A percentile compares a stretch with the other conserved stretches of the same genome.
Evolutionary conservation across 1,284 basidiomycete species (phyloP).

Genomic region (Mycena sp.): DNA sequence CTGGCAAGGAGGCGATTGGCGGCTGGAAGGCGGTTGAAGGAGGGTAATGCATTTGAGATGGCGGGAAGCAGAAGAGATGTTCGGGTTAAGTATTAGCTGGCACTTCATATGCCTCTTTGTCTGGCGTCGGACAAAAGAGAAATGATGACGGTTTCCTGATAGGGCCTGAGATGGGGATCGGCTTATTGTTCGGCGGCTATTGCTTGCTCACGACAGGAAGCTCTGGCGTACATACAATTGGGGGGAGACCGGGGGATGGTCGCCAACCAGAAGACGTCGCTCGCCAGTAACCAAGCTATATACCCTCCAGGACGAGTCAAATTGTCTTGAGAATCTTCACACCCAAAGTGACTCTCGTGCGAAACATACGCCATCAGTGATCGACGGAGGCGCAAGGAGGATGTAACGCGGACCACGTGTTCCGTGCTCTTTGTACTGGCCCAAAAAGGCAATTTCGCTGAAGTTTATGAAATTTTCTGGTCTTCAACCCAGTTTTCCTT

Average conservation of each 20-base stretch:
- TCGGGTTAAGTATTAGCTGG: conserved; percentile 22
- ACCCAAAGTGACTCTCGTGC: conserved; percentile 3
- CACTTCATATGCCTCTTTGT: conserved; percentile 19
- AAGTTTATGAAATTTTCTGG: background rate
- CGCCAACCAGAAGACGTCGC: background rate
- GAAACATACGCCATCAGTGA: conserved; percentile 6
- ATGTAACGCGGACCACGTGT: background rate
- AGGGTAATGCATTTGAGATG: conserved; percentile 12
- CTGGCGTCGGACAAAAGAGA: conserved; percentile 16
- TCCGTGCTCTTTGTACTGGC: conserved; percentile 5
- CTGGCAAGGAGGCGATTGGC: conserved; percentile 56
- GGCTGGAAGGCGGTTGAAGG: background rate
- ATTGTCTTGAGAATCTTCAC: conserved; percentile 17
- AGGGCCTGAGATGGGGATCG: background rate
- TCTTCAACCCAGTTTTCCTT: too few relatives aligned
- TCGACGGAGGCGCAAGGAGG: conserved; percentile 5
- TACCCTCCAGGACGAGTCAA: conserved; percentile 9
- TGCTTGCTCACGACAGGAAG: background rate
- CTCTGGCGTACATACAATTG: conserved; percentile 15
- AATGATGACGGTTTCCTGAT: conserved; percentile 22
- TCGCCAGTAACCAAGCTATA: conserved; percentile 7
- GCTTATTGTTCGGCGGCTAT: conserved; percentile 17
- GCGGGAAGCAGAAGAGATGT: background rate
- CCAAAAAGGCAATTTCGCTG: background rate
- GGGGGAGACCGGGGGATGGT: conserved; percentile 10